Evolutionary conservation across 2,329 filamentous ascomycete species (phyloP).

Genomic region (Myriosclerotinia scirpicola): DNA sequence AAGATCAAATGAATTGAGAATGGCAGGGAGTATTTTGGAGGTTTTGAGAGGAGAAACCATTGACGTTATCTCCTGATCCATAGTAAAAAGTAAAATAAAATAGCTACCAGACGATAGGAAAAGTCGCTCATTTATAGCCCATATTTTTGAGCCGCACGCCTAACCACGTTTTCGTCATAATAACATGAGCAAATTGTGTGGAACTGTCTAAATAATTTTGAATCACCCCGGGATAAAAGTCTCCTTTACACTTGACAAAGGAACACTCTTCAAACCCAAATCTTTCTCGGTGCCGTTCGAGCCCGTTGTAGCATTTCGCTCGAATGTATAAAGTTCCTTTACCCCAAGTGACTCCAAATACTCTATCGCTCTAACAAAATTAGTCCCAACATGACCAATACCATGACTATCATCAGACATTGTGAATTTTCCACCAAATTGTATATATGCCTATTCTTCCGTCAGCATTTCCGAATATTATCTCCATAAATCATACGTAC

Average conservation of each 20-base stretch:
- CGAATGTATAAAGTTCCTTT: slow-evolving; percentile 50
- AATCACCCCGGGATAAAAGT: slow-evolving; percentile 28
- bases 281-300: neutral
- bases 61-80: too few species aligned
- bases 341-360: slow-evolving; percentile 70
- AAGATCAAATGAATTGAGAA: too few species aligned
- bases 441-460: slow-evolving; percentile 56
- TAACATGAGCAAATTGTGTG: neutral
- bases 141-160: too few species aligned
- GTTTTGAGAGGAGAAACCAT: too few species aligned
- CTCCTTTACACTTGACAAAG: slow-evolving; percentile 30
- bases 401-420: slow-evolving; percentile 96
- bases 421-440: slow-evolving; percentile 76
- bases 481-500: neutral
- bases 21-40: too few species aligned
- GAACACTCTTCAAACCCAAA: slow-evolving; percentile 26
- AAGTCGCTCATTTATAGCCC: neutral
- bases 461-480: neutral
- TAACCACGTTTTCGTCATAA: neutral
- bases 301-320: slow-evolving; percentile 20
- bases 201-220: neutral
- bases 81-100: rapidly evolving
- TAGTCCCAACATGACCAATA: slow-evolving; percentile 80
- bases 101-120: neutral
- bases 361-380: slow-evolving; percentile 69